These are phyloP conservation scores for Pythium vanterpoolii DNA, from an alignment of 352 stramenopile genomes.

Conservation along the genomic window DNA sequence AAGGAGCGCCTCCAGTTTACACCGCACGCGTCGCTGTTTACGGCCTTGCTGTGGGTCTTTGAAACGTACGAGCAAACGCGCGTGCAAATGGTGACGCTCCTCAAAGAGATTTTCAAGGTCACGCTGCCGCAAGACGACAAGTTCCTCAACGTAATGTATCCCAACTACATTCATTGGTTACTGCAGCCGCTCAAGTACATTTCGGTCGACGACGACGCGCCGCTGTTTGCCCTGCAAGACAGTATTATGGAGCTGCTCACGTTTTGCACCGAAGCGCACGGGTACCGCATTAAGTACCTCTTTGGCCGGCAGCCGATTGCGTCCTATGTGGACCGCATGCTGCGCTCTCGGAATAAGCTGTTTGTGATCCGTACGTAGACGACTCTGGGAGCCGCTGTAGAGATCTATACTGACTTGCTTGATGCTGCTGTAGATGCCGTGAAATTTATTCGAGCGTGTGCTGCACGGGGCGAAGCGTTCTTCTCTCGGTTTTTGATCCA, in stretches of 20 bases:
- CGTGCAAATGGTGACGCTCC: slow-evolving; percentile 60
- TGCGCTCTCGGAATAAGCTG: slow-evolving; percentile 80
- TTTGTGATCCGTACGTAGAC: slow-evolving; percentile 69
- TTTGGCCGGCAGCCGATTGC: slow-evolving; percentile 78
- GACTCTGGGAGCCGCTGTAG: not conserved
- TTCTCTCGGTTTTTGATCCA: slow-evolving; percentile 82
- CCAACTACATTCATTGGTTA: slow-evolving; percentile 86
- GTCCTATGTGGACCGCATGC: slow-evolving; percentile 67
- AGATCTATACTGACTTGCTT: not conserved
- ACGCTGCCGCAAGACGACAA: slow-evolving; percentile 80
- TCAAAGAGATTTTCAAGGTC: slow-evolving; percentile 75
- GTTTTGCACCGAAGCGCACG: slow-evolving; percentile 82
- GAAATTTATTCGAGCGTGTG: slow-evolving; percentile 76
- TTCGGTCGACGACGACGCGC: slow-evolving; percentile 36
- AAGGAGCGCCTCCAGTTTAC: slow-evolving; percentile 68
- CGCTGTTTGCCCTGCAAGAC: slow-evolving; percentile 74
- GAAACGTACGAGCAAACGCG: slow-evolving; percentile 60
- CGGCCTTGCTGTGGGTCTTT: slow-evolving; percentile 62
- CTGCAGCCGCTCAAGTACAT: slow-evolving; percentile 76
- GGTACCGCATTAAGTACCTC: slow-evolving; percentile 86
- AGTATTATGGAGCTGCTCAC: slow-evolving; percentile 83
- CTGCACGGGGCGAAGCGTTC: slow-evolving; percentile 70
- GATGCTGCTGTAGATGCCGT: slow-evolving; percentile 46
- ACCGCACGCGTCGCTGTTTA: slow-evolving; percentile 65
- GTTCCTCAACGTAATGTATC: slow-evolving; percentile 83